These are phyloP conservation scores for Mortierella sp. DNA, from an alignment of 371 early-diverging fungal species.

Conservation along the genomic window DNA sequence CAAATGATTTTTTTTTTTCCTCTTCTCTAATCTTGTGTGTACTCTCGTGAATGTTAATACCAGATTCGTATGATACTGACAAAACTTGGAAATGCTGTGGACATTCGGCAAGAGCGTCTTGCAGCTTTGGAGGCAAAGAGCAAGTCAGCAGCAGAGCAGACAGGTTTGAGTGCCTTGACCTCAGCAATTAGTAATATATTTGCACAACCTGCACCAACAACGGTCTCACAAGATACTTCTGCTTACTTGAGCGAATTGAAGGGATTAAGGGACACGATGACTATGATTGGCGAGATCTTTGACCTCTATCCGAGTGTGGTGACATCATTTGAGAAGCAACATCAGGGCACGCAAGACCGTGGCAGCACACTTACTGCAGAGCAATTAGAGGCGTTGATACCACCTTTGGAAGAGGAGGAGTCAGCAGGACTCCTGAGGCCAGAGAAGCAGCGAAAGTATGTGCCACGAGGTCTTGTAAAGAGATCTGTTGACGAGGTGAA, in stretches of 20 bases:
- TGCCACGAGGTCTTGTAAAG: conserved; percentile 39
- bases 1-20: too few species aligned
- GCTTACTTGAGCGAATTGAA: conserved; percentile 29
- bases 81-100: conserved; percentile 51
- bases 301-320: conserved; percentile 46
- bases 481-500: conserved; percentile 27
- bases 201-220: conserved; percentile 21
- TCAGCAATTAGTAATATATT: conserved; percentile 21
- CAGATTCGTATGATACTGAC: conserved; percentile 50
- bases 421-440: conserved; percentile 23
- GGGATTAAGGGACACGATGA: conserved; percentile 39
- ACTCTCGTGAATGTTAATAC: background rate
- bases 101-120: conserved; percentile 36
- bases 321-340: conserved; percentile 47
- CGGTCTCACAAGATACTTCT: conserved; percentile 21
- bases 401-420: conserved; percentile 45
- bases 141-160: conserved; percentile 20
- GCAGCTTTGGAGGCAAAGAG: conserved; percentile 31
- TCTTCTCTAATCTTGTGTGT: background rate
- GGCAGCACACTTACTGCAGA: conserved; percentile 35
- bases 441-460: conserved; percentile 26
- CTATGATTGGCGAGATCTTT: conserved; percentile 45
- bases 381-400: conserved; percentile 34
- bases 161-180: conserved; percentile 16
- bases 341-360: conserved; percentile 27